Evolutionary conservation across 257 asterid species (phyloP).

Genomic region (Solanum paucissectum): DNA sequence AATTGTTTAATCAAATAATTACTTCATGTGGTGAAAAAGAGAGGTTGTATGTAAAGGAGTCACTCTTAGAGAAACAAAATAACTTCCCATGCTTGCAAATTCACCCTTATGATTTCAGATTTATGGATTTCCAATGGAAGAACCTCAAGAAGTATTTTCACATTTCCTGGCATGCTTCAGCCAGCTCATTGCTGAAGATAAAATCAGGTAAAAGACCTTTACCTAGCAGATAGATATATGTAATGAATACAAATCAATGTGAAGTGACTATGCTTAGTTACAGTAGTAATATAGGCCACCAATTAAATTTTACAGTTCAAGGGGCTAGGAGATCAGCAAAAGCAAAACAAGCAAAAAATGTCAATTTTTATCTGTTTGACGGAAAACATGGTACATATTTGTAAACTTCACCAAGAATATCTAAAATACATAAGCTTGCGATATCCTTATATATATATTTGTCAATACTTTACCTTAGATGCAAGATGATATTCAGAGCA

Average conservation of each 20-base stretch:
- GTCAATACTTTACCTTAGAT: constrained; percentile 9
- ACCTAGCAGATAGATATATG: background rate
- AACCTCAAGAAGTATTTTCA: background rate
- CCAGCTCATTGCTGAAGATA: background rate
- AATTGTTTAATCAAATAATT: background rate
- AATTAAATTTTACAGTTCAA: background rate
- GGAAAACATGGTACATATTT: background rate
- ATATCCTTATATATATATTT: background rate
- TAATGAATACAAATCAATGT: background rate
- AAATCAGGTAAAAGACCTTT: background rate
- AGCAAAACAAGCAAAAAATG: background rate
- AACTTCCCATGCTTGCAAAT: background rate
- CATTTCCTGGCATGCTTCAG: background rate
- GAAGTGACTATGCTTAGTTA: background rate
- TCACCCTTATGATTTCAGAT: background rate
- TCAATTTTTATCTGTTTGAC: background rate
- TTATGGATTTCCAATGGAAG: background rate
- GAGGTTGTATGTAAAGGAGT: background rate
- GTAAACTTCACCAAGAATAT: background rate
- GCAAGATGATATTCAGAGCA: constrained; percentile 55
- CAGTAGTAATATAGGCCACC: background rate
- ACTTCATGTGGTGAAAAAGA: background rate
- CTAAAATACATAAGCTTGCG: background rate
- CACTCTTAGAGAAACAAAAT: background rate
- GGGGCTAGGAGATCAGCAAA: background rate